phyloP scores from a whole-genome alignment of 345 rosid species.

The Hirschfeldia incana region DNA sequence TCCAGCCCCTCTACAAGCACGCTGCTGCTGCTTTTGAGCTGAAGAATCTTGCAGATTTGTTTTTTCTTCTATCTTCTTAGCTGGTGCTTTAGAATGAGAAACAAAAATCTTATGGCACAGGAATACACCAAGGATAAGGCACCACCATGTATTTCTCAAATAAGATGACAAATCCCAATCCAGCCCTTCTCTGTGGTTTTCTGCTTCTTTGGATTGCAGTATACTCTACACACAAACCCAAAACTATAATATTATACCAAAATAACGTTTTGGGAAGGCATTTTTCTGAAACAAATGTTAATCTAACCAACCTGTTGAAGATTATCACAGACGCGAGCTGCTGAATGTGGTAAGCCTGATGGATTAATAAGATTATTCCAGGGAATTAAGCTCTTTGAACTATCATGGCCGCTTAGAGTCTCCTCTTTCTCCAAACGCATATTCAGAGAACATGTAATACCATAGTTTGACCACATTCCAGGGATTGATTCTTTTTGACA shows the following conservation, averaged over 20 bases:
- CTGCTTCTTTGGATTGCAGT: slow-evolving; percentile 7
- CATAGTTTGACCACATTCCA: slow-evolving; percentile 13
- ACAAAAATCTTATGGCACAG: slow-evolving; percentile 1
- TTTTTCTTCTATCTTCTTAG: slow-evolving; percentile 13
- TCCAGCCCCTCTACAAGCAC: slow-evolving; percentile 53
- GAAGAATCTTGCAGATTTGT: slow-evolving; percentile 39
- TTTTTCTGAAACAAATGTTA: background rate
- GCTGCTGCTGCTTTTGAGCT: slow-evolving; percentile 52
- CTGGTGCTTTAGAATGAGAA: background rate
- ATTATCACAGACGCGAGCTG: background rate
- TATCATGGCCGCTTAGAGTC: background rate
- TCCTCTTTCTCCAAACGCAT: slow-evolving; percentile 3
- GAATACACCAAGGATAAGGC: background rate
- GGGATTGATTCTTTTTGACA: slow-evolving; percentile 2
- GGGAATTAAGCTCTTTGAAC: background rate
- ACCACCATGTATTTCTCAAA: background rate
- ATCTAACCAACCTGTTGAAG: background rate
- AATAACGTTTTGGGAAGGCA: slow-evolving; percentile 1
- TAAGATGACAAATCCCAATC: background rate
- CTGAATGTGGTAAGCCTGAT: background rate
- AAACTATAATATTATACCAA: background rate
- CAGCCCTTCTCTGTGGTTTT: slow-evolving; percentile 1
- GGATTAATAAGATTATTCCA: slow-evolving; percentile 16
- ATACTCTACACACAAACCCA: slow-evolving; percentile 14
- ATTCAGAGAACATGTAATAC: background rate